These are phyloP conservation scores for Microstegium vimineum DNA, from an alignment of 176 grass and related monocot species.

Conservation along the genomic window DNA sequence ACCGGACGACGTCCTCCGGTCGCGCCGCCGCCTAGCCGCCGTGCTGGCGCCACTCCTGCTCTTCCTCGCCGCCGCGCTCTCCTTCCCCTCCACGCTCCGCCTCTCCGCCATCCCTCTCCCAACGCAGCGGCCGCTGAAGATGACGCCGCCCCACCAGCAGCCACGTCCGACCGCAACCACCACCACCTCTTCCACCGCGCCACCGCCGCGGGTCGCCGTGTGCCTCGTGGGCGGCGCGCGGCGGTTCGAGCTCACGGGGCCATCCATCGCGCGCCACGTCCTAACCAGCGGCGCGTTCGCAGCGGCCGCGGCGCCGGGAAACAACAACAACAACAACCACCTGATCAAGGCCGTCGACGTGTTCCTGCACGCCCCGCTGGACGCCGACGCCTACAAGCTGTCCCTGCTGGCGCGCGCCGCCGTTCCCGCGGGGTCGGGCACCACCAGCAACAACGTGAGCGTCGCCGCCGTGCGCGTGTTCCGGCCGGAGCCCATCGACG, in stretches of 20 bases:
- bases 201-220: slow-evolving; percentile 29
- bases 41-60: slow-evolving; percentile 45
- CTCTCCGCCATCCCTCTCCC: background rate
- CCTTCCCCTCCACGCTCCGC: slow-evolving; percentile 37
- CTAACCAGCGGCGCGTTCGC: background rate
- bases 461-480: too few species aligned
- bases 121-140: background rate
- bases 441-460: too few species aligned
- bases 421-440: too few species aligned
- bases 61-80: slow-evolving; percentile 37
- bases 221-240: slow-evolving; percentile 80
- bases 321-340: background rate
- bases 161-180: too few species aligned
- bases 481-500: too few species aligned
- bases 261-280: slow-evolving; percentile 67
- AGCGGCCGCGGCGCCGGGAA: background rate
- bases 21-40: slow-evolving; percentile 8
- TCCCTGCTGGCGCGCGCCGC: slow-evolving; percentile 27
- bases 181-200: background rate
- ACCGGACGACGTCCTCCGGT: background rate
- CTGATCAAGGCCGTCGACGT: slow-evolving; percentile 25
- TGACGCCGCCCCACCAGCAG: background rate
- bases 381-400: slow-evolving; percentile 77
- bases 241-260: slow-evolving; percentile 89
- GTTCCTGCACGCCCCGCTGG: slow-evolving; percentile 80